Evolutionary conservation across 768 basidiomycete species (phyloP).

Genomic region (Leccinum aurantiacum): DNA sequence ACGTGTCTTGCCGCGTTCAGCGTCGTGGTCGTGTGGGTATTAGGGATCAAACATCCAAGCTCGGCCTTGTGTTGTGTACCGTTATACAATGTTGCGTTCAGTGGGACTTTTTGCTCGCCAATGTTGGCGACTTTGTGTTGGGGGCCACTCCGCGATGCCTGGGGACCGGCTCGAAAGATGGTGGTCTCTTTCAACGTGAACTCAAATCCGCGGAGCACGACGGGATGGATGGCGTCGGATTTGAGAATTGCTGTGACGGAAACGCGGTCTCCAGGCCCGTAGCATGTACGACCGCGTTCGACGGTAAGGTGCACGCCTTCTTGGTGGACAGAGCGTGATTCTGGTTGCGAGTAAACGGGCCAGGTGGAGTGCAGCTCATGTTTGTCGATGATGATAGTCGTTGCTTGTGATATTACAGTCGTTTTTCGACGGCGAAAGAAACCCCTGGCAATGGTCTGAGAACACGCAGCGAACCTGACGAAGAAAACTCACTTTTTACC

Average conservation of each 20-base stretch:
- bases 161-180: constrained; percentile 66
- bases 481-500: constrained; percentile 68
- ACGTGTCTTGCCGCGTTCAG: constrained; percentile 81
- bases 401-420: constrained; percentile 61
- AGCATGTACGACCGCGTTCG: constrained; percentile 75
- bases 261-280: constrained; percentile 83
- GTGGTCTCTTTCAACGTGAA: constrained; percentile 76
- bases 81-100: constrained; percentile 73
- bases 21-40: constrained; percentile 76
- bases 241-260: constrained; percentile 69
- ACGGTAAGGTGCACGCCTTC: constrained; percentile 76
- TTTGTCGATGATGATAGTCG: constrained; percentile 83
- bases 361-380: constrained; percentile 92
- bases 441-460: constrained; percentile 40
- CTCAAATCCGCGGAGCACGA: constrained; percentile 82
- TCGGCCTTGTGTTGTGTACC: constrained; percentile 73
- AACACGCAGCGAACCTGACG: not conserved
- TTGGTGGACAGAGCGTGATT: constrained; percentile 61
- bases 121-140: constrained; percentile 54
- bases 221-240: constrained; percentile 65
- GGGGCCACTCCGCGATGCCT: constrained; percentile 53
- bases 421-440: constrained; percentile 82
- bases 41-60: constrained; percentile 65
- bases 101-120: constrained; percentile 68
- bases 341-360: constrained; percentile 84